Evolutionary conservation across 1,139 yeast species (phyloP).

Genomic region (Candida pseudoviswanathii): DNA sequence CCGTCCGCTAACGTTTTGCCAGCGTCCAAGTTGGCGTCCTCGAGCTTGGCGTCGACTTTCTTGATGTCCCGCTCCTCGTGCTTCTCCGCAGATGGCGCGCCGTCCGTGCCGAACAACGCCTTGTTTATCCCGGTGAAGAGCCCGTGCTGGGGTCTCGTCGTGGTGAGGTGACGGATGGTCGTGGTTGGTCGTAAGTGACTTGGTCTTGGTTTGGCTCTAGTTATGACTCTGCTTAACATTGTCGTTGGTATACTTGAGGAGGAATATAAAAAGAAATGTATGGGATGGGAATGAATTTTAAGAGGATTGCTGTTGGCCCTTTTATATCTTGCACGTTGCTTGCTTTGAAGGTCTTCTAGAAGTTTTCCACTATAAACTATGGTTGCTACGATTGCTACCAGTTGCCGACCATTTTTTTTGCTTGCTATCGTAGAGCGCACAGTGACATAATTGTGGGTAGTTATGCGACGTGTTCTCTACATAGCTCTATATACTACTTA

Average conservation of each 20-base stretch:
- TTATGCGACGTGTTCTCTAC: neutral
- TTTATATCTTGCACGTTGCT: neutral
- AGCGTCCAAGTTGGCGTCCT: conserved; percentile 3
- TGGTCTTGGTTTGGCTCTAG: neutral
- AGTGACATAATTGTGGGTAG: neutral
- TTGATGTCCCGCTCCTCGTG: neutral
- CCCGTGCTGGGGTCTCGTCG: neutral
- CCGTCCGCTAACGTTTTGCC: conserved; percentile 6
- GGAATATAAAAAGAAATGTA: neutral
- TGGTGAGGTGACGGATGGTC: conserved; percentile 1
- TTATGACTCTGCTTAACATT: conserved; percentile 1
- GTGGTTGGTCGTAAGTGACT: neutral
- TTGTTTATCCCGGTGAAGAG: neutral
- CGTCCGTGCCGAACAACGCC: conserved; percentile 12
- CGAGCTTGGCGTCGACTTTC: conserved; percentile 7
- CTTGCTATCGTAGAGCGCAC: neutral
- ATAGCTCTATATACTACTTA: neutral
- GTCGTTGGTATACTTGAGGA: neutral
- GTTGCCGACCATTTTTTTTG: neutral
- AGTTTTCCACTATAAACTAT: neutral
- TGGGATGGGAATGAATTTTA: neutral
- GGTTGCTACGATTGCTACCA: neutral
- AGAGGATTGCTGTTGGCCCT: neutral
- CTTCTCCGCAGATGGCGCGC: conserved; percentile 1
- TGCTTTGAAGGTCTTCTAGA: neutral